phyloP scores from a whole-genome alignment of 306 rosid genomes.

The Vigna trinervia region DNA sequence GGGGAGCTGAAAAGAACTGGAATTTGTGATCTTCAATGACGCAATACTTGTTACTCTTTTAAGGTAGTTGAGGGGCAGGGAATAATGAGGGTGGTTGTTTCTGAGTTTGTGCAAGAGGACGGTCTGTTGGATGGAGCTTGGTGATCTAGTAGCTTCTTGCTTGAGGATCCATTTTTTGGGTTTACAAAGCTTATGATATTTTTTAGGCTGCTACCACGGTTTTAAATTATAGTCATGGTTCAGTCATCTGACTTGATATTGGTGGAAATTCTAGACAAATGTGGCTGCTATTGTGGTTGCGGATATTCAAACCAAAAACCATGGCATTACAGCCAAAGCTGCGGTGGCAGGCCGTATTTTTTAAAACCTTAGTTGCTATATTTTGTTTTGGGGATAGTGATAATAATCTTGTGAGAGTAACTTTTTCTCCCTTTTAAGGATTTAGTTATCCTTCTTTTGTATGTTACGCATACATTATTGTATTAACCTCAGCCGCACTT shows the following conservation, averaged over 20 bases:
- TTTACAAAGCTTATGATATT: neutral
- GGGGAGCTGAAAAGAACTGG: conserved; percentile 24
- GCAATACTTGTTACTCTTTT: neutral
- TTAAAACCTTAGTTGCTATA: too few species aligned
- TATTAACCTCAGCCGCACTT: neutral
- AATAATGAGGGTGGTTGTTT: neutral
- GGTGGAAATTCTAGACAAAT: too few species aligned
- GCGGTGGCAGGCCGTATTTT: too few species aligned
- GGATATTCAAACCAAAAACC: too few species aligned
- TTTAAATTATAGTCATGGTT: too few species aligned
- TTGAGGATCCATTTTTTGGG: neutral
- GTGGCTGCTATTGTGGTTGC: too few species aligned
- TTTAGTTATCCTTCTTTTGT: neutral
- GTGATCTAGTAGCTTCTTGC: neutral
- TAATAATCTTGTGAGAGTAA: neutral
- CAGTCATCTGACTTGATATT: too few species aligned
- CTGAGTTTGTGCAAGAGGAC: conserved; percentile 3
- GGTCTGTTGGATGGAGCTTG: too few species aligned
- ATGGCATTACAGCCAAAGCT: too few species aligned
- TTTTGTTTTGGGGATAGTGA: neutral
- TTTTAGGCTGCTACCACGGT: neutral
- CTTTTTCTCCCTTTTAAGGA: neutral
- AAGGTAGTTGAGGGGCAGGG: neutral
- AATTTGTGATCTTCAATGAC: neutral
- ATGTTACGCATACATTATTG: neutral